These are phyloP conservation scores for Panaeolus papilionaceus DNA, from an alignment of 768 basidiomycete species.

Conservation along the genomic window DNA sequence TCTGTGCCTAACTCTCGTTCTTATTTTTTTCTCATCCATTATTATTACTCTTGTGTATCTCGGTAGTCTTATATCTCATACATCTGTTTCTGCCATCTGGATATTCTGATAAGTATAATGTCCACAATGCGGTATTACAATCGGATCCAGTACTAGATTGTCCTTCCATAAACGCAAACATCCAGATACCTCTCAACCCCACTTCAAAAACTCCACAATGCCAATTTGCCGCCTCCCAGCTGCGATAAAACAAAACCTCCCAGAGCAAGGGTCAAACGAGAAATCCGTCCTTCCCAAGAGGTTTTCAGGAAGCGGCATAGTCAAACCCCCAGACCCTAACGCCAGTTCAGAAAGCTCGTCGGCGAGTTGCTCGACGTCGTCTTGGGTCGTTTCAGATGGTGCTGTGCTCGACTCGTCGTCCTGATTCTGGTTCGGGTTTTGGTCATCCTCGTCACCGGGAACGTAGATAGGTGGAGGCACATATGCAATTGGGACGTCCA, in stretches of 20 bases:
- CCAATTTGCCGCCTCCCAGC: not conserved
- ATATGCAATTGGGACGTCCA: not conserved
- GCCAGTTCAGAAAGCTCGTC: not conserved
- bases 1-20: not conserved
- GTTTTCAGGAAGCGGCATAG: not conserved
- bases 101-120: too few relatives aligned
- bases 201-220: conserved; percentile 4
- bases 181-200: not conserved
- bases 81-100: too few relatives aligned
- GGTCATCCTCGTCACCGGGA: not conserved
- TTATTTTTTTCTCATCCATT: not conserved
- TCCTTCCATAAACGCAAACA: too few relatives aligned
- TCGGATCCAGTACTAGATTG: too few relatives aligned
- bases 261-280: conserved; percentile 2
- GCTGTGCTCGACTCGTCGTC: not conserved
- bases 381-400: not conserved
- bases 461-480: not conserved
- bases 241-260: not conserved
- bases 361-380: not conserved
- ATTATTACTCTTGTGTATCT: conserved; percentile 8
- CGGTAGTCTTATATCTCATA: not conserved
- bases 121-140: not conserved
- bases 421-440: not conserved
- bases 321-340: not conserved
- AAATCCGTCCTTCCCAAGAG: not conserved